These are phyloP conservation scores for Ascochyta rabiei DNA, from an alignment of 2,329 filamentous ascomycete genomes.

Conservation along the genomic window DNA sequence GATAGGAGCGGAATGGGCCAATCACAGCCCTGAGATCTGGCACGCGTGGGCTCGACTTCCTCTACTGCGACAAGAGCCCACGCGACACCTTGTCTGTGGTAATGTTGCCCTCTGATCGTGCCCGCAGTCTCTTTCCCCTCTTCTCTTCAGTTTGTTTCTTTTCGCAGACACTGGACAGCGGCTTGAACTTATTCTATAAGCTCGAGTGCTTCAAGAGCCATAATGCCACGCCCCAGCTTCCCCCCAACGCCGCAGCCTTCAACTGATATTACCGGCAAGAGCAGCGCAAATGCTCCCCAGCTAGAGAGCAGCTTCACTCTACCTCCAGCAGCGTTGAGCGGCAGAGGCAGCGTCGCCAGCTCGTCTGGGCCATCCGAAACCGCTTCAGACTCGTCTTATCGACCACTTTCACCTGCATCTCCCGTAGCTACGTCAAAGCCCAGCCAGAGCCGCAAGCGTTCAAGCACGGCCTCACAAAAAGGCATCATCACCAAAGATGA, in stretches of 20 bases:
- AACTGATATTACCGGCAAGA: conserved; percentile 77
- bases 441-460: conserved; percentile 40
- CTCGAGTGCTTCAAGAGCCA: conserved; percentile 27
- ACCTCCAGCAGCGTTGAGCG: conserved; percentile 73
- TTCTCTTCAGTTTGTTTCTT: conserved; percentile 8
- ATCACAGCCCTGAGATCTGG: conserved; percentile 25
- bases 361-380: conserved; percentile 56
- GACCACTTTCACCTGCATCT: conserved; percentile 53
- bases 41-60: conserved; percentile 25
- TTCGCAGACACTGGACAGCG: conserved; percentile 12
- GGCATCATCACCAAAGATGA: conserved; percentile 61
- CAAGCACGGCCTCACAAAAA: conserved; percentile 32
- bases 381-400: conserved; percentile 60
- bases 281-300: conserved; percentile 64
- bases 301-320: conserved; percentile 75
- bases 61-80: conserved; percentile 35
- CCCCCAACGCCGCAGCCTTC: conserved; percentile 82
- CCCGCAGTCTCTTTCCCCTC: conserved; percentile 17
- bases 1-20: conserved; percentile 19
- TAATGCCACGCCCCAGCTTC: conserved; percentile 68
- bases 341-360: conserved; percentile 51
- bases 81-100: conserved; percentile 36
- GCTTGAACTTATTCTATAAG: conserved; percentile 17
- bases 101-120: conserved; percentile 23
- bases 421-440: conserved; percentile 41